Base-by-base conservation (phyloP, 441 rosid species). In the Euphorbia corollata region DNA sequence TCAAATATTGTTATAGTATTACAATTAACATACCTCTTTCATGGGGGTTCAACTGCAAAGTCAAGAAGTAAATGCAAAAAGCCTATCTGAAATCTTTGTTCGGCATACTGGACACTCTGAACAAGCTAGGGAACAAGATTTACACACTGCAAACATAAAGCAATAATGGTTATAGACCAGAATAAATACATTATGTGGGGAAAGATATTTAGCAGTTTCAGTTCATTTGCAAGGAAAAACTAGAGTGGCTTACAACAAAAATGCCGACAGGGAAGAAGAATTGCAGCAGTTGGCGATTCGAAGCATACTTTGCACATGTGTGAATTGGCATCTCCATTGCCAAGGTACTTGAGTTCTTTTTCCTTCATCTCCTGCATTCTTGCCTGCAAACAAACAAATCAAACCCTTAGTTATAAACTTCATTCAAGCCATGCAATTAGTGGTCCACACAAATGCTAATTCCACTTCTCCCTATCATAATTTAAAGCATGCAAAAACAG, bases 41-140 rank as follows among this genome's bases (percentile, higher is more conserved):
- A 8, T 64, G 71, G 81, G 79, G 79, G 8, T 43, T 60, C 32
- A 61, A 68, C 64, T 34, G 74, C 75, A 54, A 24, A 54, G 68
- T 88, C 82, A 91, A 73, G 95, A 87, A 76, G 98, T 76, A 75
- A 91, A 94, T 22, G 98, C 98, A 71, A 94, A 94, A 69, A 94
- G 82, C 81, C 98, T 87, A 79, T 94, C 97, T 6, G 81, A 74
- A 67, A 94, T 94, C 74, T 83, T 91, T 69, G 99, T 94, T 75
- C 96, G 98, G 74, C 99, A 94, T 41, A 94, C 88, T 65, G 98
- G 99, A 76, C 99, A 94, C 82, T 94, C 99, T 0, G 97, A 84
- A 81, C 97, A 94, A 78, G 97, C 97, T 64, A 91, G 88, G 5
- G 98, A 94, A 79, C 99, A 94, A 66, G 86, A 86, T 89, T 89